Evolutionary conservation across 768 basidiomycete species (phyloP), one percentile per base, ranked within the genome.

Genomic region (Panaeolus cyanescens): DNA sequence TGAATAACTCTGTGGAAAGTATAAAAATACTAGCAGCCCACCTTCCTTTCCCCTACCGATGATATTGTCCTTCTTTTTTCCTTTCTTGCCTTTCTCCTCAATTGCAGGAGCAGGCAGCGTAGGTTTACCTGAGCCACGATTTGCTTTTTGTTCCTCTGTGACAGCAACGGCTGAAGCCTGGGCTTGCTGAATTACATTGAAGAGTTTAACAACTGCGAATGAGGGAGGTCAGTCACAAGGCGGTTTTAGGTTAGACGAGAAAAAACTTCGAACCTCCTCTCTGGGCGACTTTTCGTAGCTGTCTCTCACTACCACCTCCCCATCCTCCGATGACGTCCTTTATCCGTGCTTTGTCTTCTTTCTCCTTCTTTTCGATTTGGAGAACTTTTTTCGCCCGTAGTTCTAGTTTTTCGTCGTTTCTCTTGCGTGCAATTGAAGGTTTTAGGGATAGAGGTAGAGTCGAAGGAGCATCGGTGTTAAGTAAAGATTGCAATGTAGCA

Each of bases 111-210:
- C 87, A 34, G 89, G 83, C 54, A 93, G 71, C 0, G 86, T 84
- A 32, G 91, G 85, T 67, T 90, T 93, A 25, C 92, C 91, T 20
- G 84, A 81, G 4, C 92, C 92, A 67, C 89, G 81, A 31, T 80
- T 71, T 10, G 81, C 77, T 74, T 90, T 91, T 59, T 80, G 69
- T 60, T 85, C 83, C 68, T 87, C 86, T 22, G 79, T 82, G 10
- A 82, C 81, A 5, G 72, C 79, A 9, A 80, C 71, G 1, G 83
- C 78, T 12, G 80, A 82, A 28, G 81, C 77, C 67, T 95, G 93
- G 19, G 91, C 88, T 64, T 92, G 90, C 63, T 94, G 93, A 54
- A 95, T 91, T 4, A 84, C 86, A 67, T 95, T 95, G 78, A 95
- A 95, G 15, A 95, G 77, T 68, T 90, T 87, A n/a, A 95, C 92